Base-by-base conservation (phyloP, 1,139 yeast species). In the Kodamaea sp. region DNA sequence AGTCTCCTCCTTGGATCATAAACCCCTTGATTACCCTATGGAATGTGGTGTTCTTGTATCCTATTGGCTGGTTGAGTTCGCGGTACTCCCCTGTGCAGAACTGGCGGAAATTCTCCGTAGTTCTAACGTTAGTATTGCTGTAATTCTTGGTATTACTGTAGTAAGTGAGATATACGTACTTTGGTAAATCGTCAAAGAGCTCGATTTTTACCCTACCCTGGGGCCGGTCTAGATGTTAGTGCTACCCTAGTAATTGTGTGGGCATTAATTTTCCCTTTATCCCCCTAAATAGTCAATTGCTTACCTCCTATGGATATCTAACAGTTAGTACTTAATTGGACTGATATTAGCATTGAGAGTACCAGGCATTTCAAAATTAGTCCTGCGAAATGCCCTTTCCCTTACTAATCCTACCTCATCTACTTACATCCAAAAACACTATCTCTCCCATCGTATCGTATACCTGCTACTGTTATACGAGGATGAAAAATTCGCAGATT, bases 1-100 rank as follows among this genome's bases (percentile, higher is more conserved):
- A 87, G 70, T 89, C 97, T 81, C 98, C 98, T 73, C 97, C 97
- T 76, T 92, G 98, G 66, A 90, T 78, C 98, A 92, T 92, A 80
- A 92, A 92, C 56, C 86, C 83, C 55, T 97, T 97, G 59, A 92
- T 92, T 54, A 92, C 96, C 75, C 98, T 83, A 90, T 92, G 98
- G 96, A 92, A 92, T 54, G 82, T 70, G 38, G 97, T 88, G 56
- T 78, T 80, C 59, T 83, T 82, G 81, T 83, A 90, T 57, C 97
- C 97, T 65, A 76, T 89, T 44, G 97, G 97, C 78, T 90, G 85
- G 6, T 9, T 9, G 9, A 7, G 6, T 18, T 18, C 21, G 6
- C 21, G 6, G 21, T 18, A 18, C 77, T 90, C 97, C 61, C 97
- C 97, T 50, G 97, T 92, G 68, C 85, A 76, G 57, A 92, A 78